These are phyloP conservation scores for Candolleomyces efflorescens DNA, from an alignment of 768 basidiomycete species.

Conservation along the genomic window DNA sequence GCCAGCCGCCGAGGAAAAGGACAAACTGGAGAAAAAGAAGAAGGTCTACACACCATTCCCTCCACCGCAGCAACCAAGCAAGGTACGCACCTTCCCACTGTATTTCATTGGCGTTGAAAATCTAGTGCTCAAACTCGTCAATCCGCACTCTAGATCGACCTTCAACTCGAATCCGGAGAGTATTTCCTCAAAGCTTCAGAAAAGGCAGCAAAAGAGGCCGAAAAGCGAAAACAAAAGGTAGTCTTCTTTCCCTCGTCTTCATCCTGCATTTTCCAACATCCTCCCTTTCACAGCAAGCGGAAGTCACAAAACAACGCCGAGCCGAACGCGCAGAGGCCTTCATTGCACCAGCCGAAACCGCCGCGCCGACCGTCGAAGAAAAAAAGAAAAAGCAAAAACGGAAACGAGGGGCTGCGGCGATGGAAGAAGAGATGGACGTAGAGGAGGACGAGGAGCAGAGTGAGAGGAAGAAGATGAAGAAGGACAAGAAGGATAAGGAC, in stretches of 20 bases:
- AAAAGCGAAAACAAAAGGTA: conserved; percentile 75
- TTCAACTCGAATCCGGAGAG: conserved; percentile 94
- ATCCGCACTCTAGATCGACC: conserved; percentile 57
- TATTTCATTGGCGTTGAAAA: background rate
- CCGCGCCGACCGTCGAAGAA: conserved; percentile 71
- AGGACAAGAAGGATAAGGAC: conserved; percentile 27
- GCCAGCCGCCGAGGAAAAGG: conserved; percentile 22
- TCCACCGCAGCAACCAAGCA: conserved; percentile 88
- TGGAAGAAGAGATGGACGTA: conserved; percentile 38
- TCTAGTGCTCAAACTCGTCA: background rate
- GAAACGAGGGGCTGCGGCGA: conserved; percentile 25
- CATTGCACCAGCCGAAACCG: conserved; percentile 79
- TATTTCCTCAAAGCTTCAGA: conserved; percentile 95
- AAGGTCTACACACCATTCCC: conserved; percentile 99
- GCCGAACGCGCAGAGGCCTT: conserved; percentile 86
- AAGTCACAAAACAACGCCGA: conserved; percentile 61
- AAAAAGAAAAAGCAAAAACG: conserved; percentile 63
- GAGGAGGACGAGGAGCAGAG: conserved; percentile 29
- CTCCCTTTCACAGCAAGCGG: conserved; percentile 61
- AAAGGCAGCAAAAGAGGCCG: conserved; percentile 72
- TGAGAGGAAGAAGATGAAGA: conserved; percentile 31
- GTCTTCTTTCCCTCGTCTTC: conserved; percentile 1
- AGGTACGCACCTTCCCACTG: conserved; percentile 47
- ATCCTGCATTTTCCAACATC: background rate
- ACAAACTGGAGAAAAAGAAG: conserved; percentile 60